phyloP scores from a whole-genome alignment of 1,284 basidiomycete species.

The Heterobasidion irregulare region DNA sequence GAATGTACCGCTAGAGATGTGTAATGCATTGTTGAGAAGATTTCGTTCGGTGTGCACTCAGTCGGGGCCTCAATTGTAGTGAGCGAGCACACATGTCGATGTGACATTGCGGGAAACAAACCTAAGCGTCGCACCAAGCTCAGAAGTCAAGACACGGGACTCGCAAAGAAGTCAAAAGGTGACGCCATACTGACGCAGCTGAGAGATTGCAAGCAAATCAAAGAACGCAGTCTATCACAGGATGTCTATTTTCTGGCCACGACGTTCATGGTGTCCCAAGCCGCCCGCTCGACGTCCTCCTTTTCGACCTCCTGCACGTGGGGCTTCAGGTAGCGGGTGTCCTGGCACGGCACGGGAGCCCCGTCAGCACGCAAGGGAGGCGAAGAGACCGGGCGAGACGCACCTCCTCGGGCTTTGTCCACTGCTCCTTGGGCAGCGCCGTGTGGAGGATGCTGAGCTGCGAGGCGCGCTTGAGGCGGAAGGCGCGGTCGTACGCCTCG shows the following conservation, averaged over 20 bases:
- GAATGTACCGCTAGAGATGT: not conserved
- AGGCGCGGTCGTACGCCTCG: constrained; percentile 88
- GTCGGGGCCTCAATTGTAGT: too few relatives aligned
- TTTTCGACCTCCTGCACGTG: constrained; percentile 69
- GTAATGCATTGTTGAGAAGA: not conserved
- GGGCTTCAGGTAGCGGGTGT: constrained; percentile 84
- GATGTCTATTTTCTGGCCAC: constrained; percentile 42
- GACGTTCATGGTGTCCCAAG: constrained; percentile 78
- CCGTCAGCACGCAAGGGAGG: not conserved
- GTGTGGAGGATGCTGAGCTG: constrained; percentile 80
- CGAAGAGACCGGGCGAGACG: constrained; percentile 16
- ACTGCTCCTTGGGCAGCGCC: constrained; percentile 80
- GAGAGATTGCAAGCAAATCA: not conserved
- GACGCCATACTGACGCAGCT: too few relatives aligned
- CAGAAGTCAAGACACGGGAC: too few relatives aligned
- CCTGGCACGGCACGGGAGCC: constrained; percentile 40
- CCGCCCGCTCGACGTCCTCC: constrained; percentile 75
- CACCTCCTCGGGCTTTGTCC: constrained; percentile 77
- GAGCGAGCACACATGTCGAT: too few relatives aligned
- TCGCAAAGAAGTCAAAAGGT: too few relatives aligned
- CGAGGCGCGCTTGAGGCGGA: constrained; percentile 81
- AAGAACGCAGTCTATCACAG: not conserved
- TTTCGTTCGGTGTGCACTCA: not conserved
- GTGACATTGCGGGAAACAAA: too few relatives aligned
- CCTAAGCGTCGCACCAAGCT: too few relatives aligned